Base-by-base conservation (phyloP, 441 rosid genomes). In the Erodium chrysanthum region DNA sequence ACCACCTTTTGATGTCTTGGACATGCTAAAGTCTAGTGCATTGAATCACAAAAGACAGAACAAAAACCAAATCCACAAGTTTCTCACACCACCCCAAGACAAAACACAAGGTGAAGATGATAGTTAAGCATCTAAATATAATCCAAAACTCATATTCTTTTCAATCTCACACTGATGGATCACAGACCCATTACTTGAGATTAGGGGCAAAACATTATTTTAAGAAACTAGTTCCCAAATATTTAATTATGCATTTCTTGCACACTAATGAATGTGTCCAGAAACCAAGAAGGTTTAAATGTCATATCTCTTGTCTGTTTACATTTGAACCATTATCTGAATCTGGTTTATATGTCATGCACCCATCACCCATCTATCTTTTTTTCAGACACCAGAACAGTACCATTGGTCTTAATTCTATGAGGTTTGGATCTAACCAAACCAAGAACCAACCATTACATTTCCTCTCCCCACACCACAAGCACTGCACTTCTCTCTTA, bases 401-500 rank as follows among this genome's bases (percentile, higher is more conserved):
- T 35, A 35, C 40, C 10, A 35, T 35, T 35, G 40, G 40, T 35
- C 40, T 35, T 35, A 35, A 35, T 35, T 35, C 50, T 44, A 14
- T 44, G 5, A 44, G 50, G 50, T 50, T 17, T n/a, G 21, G 21
- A 15, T 52, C 15, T 22, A 50, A 52, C 20, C 42, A 68, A 35
- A 35, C 40, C 40, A 35, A 35, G 40, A 35, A 35, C 40, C 9
- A 42, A 64, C 63, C 61, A 44, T 71, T 64, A 68, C 35, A 74
- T 61, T 54, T 68, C 61, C 27, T 31, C 48, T 1, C 76, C 68
- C 81, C 75, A 76, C 54, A 37, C 12, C n/a, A n/a, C n/a, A n/a
- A n/a, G n/a, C n/a, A n/a, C n/a, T n/a, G 14, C 54, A 69, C 60
- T 62, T 71, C 73, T 71, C 74, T 25, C 37, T 67, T 68, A 78